Base-by-base conservation (phyloP, 208 protist genomes). In the Trypanosoma melophagium region DNA sequence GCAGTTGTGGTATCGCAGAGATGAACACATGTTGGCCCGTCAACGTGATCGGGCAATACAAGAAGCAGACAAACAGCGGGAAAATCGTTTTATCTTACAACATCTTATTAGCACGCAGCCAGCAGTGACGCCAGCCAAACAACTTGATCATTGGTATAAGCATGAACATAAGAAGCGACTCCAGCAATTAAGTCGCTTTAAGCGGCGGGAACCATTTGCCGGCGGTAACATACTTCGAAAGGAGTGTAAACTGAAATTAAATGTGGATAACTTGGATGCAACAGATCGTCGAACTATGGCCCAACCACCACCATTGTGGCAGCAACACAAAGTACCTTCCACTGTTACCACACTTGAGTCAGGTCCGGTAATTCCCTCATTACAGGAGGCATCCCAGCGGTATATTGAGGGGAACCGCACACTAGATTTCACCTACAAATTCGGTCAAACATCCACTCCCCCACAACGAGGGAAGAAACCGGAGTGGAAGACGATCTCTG, bases 401-500 rank as follows among this genome's bases (percentile, higher is more conserved):
- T 82, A 81, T 55, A 69, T 60, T 9, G 19, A 57, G 5, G 67
- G 67, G 9, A 64, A 63, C 40, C n/a, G 45, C 40, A 40, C 25
- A 1, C 24, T 35, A 16, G 44, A 64, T 50, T 0, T 7, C 12
- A 22, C 24, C 17, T 19, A 17, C 12, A 47, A 21, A 9, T 42
- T 41, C 21, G 0, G 42, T 12, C 8, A 1, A 17, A 21, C 53
- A 1, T 44, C 0, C 0, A 41, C 47, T 4, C 49, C 5, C n/a
- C 24, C 22, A 17, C n/a, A 21, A n/a, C 17, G 7, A 40, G 47
- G 25, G 55, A 70, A 66, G 50, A 76, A 72, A 19, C 78, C 84
- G 13, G 64, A 66, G n/a, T 91, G 85, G 85, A 81, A 88, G 63
- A 56, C 60, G 47, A 70, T 91, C 61, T 70, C 85, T 10, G 76